Percentiles rank a stretch among this genome's conserved stretches.
Conservation (phyloP, 768 basidiomycete genomes). For the Boletus speciosus region DNA sequence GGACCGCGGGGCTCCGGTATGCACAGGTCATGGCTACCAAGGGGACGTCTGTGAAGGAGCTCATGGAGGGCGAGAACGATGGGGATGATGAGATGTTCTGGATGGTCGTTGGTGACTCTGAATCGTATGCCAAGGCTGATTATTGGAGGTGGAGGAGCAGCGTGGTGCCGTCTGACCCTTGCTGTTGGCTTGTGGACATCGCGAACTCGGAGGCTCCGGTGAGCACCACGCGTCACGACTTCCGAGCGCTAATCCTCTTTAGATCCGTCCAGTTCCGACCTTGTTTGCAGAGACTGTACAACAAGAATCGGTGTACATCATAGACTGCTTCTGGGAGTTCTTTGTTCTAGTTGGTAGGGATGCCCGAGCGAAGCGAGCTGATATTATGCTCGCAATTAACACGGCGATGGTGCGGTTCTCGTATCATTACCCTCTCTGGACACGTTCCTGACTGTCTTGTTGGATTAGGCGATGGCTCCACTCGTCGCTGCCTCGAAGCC, state of each 20-base stretch:
- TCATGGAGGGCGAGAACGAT: slow-evolving; percentile 63
- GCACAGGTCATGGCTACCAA: slow-evolving; percentile 44
- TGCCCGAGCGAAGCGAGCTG: slow-evolving; percentile 56
- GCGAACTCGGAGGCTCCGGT: slow-evolving; percentile 38
- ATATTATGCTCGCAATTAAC: slow-evolving; percentile 61
- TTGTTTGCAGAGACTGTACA: slow-evolving; percentile 39
- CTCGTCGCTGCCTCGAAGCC: slow-evolving; percentile 54
- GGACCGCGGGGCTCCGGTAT: slow-evolving; percentile 60
- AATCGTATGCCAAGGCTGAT: slow-evolving; percentile 67
- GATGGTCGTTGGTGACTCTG: slow-evolving; percentile 76
- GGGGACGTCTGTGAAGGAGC: slow-evolving; percentile 45
- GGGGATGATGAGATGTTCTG: slow-evolving; percentile 76
- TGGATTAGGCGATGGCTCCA: slow-evolving; percentile 49
- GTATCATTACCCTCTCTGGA: not conserved
- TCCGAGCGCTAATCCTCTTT: slow-evolving; percentile 3
- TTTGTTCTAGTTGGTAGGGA: slow-evolving; percentile 69
- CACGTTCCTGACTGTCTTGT: not conserved
- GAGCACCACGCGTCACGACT: slow-evolving; percentile 18
- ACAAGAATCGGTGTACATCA: slow-evolving; percentile 52
- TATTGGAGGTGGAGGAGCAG: slow-evolving; percentile 74
- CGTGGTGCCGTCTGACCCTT: slow-evolving; percentile 41
- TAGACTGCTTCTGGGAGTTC: slow-evolving; percentile 78
- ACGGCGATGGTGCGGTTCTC: slow-evolving; percentile 47
- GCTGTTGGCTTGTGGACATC: slow-evolving; percentile 58
- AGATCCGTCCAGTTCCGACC: slow-evolving; percentile 49